Base-by-base conservation (phyloP, 305 asterid genomes). In the Euphrasia arctica region DNA sequence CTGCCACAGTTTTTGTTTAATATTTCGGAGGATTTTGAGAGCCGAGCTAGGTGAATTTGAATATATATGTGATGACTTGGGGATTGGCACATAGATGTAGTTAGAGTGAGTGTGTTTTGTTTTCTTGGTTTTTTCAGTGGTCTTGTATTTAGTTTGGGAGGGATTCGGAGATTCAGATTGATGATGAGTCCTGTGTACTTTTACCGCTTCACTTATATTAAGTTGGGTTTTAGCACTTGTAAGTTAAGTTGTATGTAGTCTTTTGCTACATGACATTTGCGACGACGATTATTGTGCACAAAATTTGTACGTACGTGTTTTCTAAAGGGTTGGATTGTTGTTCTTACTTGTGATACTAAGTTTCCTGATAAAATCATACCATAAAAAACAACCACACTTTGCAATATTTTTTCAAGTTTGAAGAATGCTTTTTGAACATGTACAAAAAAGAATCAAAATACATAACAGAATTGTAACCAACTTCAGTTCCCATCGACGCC, bases 1-100 rank as follows among this genome's bases (percentile, higher is more conserved):
- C 67, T 84, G 11, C 91, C 91, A 0, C 91, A 80, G 80, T 82
- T 84, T 59, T 73, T 84, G 76, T 82, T 76, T 77, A 80, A 84
- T 67, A 70, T 82, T 57, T 69, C 78, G 0, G 86, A 85, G 55
- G 85, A 79, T 67, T 72, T 41, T 5, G 83, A 73, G 65, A 83
- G 67, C 68, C 88, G 68, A 70, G 90, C 88, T 61, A 71, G 90
- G 62, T 83, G 58, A 63, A 28, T 28, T 10, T 4, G 41, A 27
- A 50, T n/a, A 50, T 50, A 31, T 31, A 18, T 18, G 56, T 50
- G 29, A n/a, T 56, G 15, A 54, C n/a, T 25, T 54, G 14, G 39
- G 34, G 39, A 9, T 22, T 25, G 12, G 34, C 28, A 11, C 13
- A 9, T 28, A 54, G 13, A 3, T 18, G 58, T 18, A 25, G 60